Conservation (phyloP, 257 asterid species). For the Marsdenia floribunda region DNA sequence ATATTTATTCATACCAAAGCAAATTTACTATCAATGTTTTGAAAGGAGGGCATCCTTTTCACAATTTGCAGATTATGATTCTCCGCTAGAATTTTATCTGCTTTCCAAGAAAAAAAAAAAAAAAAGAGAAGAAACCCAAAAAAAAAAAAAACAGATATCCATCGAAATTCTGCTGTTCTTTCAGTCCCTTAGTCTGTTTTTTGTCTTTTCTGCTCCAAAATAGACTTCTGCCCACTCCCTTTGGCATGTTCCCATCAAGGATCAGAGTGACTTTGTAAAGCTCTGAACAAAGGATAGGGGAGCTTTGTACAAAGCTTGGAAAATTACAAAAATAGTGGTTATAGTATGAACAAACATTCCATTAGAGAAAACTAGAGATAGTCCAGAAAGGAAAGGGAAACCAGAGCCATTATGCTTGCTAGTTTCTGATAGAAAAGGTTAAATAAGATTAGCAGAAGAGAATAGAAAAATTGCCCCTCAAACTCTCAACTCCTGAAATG, state of each 20-base stretch:
- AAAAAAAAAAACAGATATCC: not conserved
- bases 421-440: not conserved
- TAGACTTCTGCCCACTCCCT: not conserved
- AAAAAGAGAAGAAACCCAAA: not conserved
- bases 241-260: not conserved
- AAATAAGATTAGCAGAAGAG: not conserved
- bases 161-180: too few species aligned
- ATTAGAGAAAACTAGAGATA: not conserved
- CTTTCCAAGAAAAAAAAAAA: not conserved
- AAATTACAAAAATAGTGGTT: not conserved
- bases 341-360: not conserved
- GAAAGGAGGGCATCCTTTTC: not conserved
- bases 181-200: not conserved
- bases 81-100: not conserved
- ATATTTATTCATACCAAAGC: not conserved
- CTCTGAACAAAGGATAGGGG: not conserved
- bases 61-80: not conserved
- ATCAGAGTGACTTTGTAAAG: not conserved
- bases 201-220: not conserved
- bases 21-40: not conserved
- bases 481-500: not conserved
- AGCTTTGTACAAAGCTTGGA: not conserved
- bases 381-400: not conserved
- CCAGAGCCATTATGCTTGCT: not conserved
- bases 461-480: not conserved